Conservation (phyloP, 1,139 yeast species). For the Magnusiomyces sp. region DNA sequence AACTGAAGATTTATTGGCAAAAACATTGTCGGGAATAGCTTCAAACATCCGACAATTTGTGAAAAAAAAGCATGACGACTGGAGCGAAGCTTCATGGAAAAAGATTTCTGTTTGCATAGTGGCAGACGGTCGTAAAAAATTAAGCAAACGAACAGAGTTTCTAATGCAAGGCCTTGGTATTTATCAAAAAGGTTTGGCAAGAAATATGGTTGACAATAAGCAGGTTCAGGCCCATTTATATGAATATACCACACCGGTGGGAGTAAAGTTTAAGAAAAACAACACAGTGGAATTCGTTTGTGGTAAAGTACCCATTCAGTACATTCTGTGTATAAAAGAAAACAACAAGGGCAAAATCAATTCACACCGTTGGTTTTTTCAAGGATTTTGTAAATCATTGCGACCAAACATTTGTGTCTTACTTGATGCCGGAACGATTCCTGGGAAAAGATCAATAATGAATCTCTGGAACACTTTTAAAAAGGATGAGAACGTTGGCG, state of each 20-base stretch:
- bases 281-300: slow-evolving; percentile 45
- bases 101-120: slow-evolving; percentile 66
- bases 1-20: slow-evolving; percentile 60
- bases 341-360: slow-evolving; percentile 67
- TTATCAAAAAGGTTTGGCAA: slow-evolving; percentile 77
- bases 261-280: slow-evolving; percentile 55
- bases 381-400: slow-evolving; percentile 64
- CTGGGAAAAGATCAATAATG: slow-evolving; percentile 62
- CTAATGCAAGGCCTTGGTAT: slow-evolving; percentile 66
- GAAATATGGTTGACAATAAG: slow-evolving; percentile 62
- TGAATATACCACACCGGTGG: slow-evolving; percentile 73
- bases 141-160: slow-evolving; percentile 56
- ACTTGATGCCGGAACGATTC: slow-evolving; percentile 75
- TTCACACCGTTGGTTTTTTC: slow-evolving; percentile 81
- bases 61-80: slow-evolving; percentile 47
- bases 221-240: slow-evolving; percentile 66
- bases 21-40: slow-evolving; percentile 71
- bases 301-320: slow-evolving; percentile 47
- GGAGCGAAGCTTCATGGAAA: slow-evolving; percentile 82
- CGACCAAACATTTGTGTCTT: slow-evolving; percentile 64
- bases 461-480: slow-evolving; percentile 70
- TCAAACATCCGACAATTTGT: slow-evolving; percentile 59
- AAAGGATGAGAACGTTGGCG: slow-evolving; percentile 62
- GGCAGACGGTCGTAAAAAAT: slow-evolving; percentile 68
- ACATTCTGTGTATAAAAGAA: slow-evolving; percentile 70